Percentiles rank a stretch among this genome's conserved stretches.
phyloP scores from a whole-genome alignment of 2,329 filamentous ascomycete species.

The Metarhizium brunneum region DNA sequence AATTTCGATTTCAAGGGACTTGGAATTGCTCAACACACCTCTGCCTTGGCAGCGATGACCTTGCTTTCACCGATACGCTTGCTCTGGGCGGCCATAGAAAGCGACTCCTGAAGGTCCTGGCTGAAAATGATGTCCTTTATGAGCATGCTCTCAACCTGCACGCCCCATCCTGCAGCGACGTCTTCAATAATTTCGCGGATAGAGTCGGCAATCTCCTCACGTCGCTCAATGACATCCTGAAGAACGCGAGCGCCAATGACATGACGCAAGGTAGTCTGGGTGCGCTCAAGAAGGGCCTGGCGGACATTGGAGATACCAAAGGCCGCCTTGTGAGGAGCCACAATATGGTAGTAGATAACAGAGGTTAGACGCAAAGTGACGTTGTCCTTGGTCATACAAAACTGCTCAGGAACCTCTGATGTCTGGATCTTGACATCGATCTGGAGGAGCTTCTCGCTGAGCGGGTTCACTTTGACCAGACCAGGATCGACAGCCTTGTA shows the following conservation, averaged over 20 bases:
- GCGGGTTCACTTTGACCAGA: conserved; percentile 93
- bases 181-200: conserved; percentile 98
- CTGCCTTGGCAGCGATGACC: conserved; percentile 92
- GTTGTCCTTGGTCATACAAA: conserved; percentile 99
- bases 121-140: conserved; percentile 99
- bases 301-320: conserved; percentile 94
- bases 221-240: conserved; percentile 96
- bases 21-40: conserved; percentile 33
- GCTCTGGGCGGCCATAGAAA: conserved; percentile 97
- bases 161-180: conserved; percentile 88
- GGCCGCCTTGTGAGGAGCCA: conserved; percentile 88
- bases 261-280: conserved; percentile 93
- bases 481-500: conserved; percentile 94
- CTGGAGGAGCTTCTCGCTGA: conserved; percentile 80
- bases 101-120: conserved; percentile 86
- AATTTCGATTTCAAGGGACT: not conserved
- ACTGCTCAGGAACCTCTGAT: conserved; percentile 89
- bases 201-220: conserved; percentile 90
- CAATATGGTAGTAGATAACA: conserved; percentile 99
- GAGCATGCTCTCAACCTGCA: conserved; percentile 94
- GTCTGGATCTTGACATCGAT: conserved; percentile 99
- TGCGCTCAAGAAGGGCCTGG: conserved; percentile 94
- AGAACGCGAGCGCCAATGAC: conserved; percentile 92
- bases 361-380: conserved; percentile 88
- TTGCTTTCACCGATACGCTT: conserved; percentile 98